phyloP scores from a whole-genome alignment of 2,329 filamentous ascomycete species.

The Stagonosporopsis chrysanthemi region DNA sequence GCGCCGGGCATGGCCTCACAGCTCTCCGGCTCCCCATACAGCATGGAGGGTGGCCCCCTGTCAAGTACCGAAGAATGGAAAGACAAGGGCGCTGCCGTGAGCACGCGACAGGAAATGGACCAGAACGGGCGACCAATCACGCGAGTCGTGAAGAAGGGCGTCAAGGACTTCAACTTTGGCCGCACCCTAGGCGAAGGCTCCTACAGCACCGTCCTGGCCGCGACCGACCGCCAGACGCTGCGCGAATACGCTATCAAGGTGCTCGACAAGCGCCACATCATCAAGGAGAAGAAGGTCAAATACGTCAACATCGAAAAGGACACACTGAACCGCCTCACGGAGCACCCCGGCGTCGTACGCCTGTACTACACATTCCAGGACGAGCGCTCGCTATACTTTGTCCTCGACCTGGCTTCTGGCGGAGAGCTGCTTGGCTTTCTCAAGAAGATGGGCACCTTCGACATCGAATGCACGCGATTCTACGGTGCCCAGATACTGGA shows the following conservation, averaged over 20 bases:
- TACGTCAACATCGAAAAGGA: conserved; percentile 99
- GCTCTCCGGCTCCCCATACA: conserved; percentile 55
- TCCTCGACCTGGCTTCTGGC: conserved; percentile 89
- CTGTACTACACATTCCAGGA: conserved; percentile 99
- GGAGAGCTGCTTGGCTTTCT: conserved; percentile 91
- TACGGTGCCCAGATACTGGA: conserved; percentile 97
- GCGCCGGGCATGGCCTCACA: conserved; percentile 28
- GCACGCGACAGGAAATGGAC: conserved; percentile 82
- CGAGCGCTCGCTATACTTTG: conserved; percentile 94
- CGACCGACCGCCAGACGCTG: conserved; percentile 89
- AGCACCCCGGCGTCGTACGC: conserved; percentile 94
- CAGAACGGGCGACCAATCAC: conserved; percentile 81
- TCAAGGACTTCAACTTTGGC: conserved; percentile 95
- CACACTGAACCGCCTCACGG: conserved; percentile 92
- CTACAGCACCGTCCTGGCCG: conserved; percentile 94
- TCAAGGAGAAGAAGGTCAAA: conserved; percentile 99
- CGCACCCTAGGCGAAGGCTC: conserved; percentile 92
- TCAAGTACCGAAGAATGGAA: conserved; percentile 92
- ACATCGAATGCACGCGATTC: conserved; percentile 91
- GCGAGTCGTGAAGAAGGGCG: conserved; percentile 91
- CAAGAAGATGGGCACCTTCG: conserved; percentile 93
- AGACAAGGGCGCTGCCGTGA: conserved; percentile 89
- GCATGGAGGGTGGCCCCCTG: conserved; percentile 63
- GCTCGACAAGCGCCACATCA: conserved; percentile 97
- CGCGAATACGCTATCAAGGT: conserved; percentile 99